Evolutionary conservation across 202 grass and related monocot genomes (phyloP), one percentile per base, ranked within the genome.

Genomic region (Panicum hallii): DNA sequence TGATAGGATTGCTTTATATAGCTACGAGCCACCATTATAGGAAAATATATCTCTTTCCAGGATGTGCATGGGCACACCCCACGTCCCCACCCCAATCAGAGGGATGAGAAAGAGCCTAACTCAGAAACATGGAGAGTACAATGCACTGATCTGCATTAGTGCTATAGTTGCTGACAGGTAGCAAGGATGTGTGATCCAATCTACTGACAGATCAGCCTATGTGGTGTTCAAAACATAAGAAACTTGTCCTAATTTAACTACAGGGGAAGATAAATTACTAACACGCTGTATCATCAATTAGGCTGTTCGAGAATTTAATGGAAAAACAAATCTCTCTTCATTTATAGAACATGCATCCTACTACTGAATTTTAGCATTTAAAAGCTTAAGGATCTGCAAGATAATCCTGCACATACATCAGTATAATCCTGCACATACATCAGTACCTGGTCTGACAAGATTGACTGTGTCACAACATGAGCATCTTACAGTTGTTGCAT

Each of bases 401-500:
- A 76, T 65, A 84, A 58, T 41, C 60, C 5, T 53, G 54, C 11
- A 83, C 17, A 68, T 69, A 63, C 22, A 77, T 54, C 49, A 75
- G 54, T 88, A 97, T 65, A 84, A 58, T 41, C 60, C 5, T 53
- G 54, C 11, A 83, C 17, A 68, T 69, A 63, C 22, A 77, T 54
- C 49, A 75, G 54, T 88, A 97, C 94, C 94, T 94, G 88, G 86
- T 66, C 90, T 92, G 36, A 88, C 84, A 86, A 91, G 72, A 94
- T 94, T 97, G 70, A 97, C 83, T 73, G 86, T 97, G 79, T 92
- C 90, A 75, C 94, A 97, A 73, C 92, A 97, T 41, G 94, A 91
- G 83, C 94, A 97, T 89, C 92, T 89, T 60, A 97, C 94, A 75
- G 77, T 92, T 8, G 88, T 76, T 22, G 94, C 94, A 73, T 86